Conservation (phyloP, 148 eudicot genomes). For the Cornus suecica region DNA sequence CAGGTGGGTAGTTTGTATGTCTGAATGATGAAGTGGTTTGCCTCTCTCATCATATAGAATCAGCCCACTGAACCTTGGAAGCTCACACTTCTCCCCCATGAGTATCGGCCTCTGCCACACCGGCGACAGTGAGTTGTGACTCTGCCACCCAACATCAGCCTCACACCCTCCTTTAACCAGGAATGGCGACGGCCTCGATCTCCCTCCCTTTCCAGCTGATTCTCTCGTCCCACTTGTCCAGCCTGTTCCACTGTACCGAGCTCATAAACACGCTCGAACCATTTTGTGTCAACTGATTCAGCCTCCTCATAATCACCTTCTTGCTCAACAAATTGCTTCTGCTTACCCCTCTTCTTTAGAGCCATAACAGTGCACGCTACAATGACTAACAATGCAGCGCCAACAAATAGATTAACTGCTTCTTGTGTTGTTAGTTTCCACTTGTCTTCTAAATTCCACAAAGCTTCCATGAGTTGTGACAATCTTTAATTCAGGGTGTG, state of each 20-base stretch:
- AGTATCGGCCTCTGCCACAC: constrained; percentile 92
- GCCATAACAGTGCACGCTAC: constrained; percentile 28
- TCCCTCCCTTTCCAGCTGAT: constrained; percentile 25
- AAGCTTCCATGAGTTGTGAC: constrained; percentile 39
- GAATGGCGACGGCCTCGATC: constrained; percentile 24
- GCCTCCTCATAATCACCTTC: constrained; percentile 10
- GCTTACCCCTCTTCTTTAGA: constrained; percentile 18
- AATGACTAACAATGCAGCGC: constrained; percentile 31
- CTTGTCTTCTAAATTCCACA: constrained; percentile 72
- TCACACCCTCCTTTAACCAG: constrained; percentile 17
- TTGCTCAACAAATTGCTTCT: constrained; percentile 12
- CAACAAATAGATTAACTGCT: constrained; percentile 35
- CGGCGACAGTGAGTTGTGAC: constrained; percentile 35
- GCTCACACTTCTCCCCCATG: constrained; percentile 84
- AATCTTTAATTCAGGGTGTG: too few species aligned
- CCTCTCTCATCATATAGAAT: constrained; percentile 83
- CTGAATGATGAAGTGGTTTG: constrained; percentile 34
- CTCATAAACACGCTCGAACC: constrained; percentile 28
- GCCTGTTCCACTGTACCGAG: constrained; percentile 58
- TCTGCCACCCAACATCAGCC: constrained; percentile 29
- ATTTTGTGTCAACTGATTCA: not conserved
- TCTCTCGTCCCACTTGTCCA: constrained; percentile 43
- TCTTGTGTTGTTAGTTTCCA: constrained; percentile 56
- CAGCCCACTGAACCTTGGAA: constrained; percentile 73
- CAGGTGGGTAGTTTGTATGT: constrained; percentile 15